Percentiles rank a stretch among this genome's conserved stretches.
Conservation (phyloP, 2,329 filamentous ascomycete species). For the Aspergillus vadensis region DNA sequence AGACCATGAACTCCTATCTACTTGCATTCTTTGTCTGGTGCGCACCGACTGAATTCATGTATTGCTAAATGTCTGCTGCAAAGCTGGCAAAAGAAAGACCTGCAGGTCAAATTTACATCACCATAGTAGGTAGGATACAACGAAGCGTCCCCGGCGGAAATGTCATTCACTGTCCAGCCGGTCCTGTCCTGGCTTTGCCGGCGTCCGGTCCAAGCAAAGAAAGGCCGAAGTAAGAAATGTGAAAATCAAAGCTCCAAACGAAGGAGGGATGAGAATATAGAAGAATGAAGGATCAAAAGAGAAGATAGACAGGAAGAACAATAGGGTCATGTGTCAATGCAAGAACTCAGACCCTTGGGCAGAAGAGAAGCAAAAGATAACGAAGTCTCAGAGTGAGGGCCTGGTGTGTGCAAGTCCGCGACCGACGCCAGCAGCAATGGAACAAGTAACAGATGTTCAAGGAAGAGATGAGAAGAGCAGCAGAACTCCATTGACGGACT, state of each 20-base stretch:
- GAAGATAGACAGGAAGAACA: neutral
- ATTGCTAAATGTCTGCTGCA: neutral
- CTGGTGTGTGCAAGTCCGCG: constrained; percentile 5
- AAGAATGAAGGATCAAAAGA: neutral
- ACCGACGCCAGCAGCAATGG: constrained; percentile 23
- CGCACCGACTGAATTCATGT: neutral
- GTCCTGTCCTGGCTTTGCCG: neutral
- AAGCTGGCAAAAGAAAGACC: constrained; percentile 7
- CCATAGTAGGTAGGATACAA: constrained; percentile 19
- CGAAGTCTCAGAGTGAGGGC: neutral
- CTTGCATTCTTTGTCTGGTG: neutral
- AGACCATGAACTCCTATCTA: neutral
- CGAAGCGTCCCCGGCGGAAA: neutral
- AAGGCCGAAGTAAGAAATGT: neutral
- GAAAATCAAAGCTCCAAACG: neutral
- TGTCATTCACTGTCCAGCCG: neutral
- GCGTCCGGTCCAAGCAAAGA: neutral
- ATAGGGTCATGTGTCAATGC: neutral
- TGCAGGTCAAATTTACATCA: constrained; percentile 19
- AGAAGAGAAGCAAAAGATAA: neutral
- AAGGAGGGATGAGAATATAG: neutral
- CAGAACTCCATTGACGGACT: constrained; percentile 10
- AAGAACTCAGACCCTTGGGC: neutral
- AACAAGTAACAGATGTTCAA: constrained; percentile 17
- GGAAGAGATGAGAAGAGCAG: constrained; percentile 11